Conservation (phyloP, 352 stramenopile genomes). For the Phytopythium mirpurense region DNA sequence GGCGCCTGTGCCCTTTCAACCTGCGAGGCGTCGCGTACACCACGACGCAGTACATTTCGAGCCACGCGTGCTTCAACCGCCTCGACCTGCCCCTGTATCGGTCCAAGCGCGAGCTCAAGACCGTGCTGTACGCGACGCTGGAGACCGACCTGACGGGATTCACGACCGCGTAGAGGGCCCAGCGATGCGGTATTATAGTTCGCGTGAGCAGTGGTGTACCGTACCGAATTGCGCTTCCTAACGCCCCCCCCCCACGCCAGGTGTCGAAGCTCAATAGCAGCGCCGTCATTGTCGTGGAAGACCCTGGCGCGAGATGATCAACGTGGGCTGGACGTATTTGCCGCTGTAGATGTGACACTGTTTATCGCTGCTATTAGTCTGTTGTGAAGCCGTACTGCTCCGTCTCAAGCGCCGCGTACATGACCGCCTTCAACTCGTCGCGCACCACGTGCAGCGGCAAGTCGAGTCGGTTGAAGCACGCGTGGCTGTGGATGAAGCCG, state of each 20-base stretch:
- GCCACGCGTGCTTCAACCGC: conserved; percentile 78
- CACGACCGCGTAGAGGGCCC: conserved; percentile 39
- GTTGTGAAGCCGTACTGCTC: conserved; percentile 64
- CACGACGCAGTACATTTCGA: conserved; percentile 57
- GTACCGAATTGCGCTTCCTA: background rate
- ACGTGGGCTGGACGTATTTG: conserved; percentile 34
- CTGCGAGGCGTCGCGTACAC: conserved; percentile 46
- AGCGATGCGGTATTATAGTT: background rate
- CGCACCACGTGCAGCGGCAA: conserved; percentile 90
- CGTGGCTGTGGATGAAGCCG: conserved; percentile 46
- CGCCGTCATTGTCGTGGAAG: background rate
- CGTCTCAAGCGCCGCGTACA: conserved; percentile 40
- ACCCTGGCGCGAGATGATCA: conserved; percentile 4
- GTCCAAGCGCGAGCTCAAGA: conserved; percentile 79
- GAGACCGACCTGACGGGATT: conserved; percentile 69
- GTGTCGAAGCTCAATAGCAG: too few relatives aligned
- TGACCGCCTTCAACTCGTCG: conserved; percentile 54
- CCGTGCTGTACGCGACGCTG: conserved; percentile 52
- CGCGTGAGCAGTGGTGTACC: background rate
- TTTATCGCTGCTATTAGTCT: conserved; percentile 26
- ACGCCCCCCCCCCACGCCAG: background rate
- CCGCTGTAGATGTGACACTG: conserved; percentile 34
- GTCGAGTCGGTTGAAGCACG: conserved; percentile 87
- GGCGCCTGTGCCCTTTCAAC: conserved; percentile 68
- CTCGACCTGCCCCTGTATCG: conserved; percentile 95